A percentile compares a stretch with the other conserved stretches of the same genome.
Evolutionary conservation across 257 asterid species (phyloP).

Genomic region (Plantago elongata): DNA sequence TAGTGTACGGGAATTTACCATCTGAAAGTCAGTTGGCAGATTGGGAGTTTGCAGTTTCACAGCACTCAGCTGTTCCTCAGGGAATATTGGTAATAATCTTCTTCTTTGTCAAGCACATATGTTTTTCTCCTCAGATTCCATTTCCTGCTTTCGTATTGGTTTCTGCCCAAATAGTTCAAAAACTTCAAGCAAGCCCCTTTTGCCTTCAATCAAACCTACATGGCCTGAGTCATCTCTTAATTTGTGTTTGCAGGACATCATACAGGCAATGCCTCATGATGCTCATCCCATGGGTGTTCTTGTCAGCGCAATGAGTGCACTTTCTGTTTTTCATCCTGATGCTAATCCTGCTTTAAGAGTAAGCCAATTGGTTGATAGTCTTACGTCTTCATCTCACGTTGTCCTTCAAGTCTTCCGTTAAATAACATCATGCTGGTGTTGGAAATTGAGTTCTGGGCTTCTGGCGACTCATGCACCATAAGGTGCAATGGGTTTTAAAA

Average conservation of each 20-base stretch:
- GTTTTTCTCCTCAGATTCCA: not conserved
- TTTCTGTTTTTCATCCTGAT: slow-evolving; percentile 96
- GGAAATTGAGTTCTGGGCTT: not conserved
- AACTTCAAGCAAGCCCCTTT: not conserved
- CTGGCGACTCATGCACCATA: slow-evolving; percentile 3
- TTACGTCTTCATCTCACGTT: slow-evolving; percentile 1
- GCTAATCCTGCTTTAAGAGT: slow-evolving; percentile 99
- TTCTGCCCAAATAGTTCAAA: not conserved
- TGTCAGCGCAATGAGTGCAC: slow-evolving; percentile 95
- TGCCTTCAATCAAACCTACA: slow-evolving; percentile 4
- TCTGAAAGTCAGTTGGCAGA: slow-evolving; percentile 78
- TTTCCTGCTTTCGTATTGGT: slow-evolving; percentile 9
- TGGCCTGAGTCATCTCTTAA: slow-evolving; percentile 25
- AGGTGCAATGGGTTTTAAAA: not conserved
- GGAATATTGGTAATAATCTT: slow-evolving; percentile 36
- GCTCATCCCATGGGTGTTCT: slow-evolving; percentile 99
- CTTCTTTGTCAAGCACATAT: not conserved
- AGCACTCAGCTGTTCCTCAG: slow-evolving; percentile 68
- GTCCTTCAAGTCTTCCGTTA: slow-evolving; percentile 1
- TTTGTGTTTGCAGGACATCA: slow-evolving; percentile 74
- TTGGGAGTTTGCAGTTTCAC: slow-evolving; percentile 93
- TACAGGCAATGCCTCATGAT: slow-evolving; percentile 98
- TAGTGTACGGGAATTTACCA: slow-evolving; percentile 93
- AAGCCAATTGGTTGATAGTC: slow-evolving; percentile 23
- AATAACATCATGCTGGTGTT: not conserved